Base-by-base conservation (phyloP, 345 rosid genomes). In the Eucalyptus brandiana region DNA sequence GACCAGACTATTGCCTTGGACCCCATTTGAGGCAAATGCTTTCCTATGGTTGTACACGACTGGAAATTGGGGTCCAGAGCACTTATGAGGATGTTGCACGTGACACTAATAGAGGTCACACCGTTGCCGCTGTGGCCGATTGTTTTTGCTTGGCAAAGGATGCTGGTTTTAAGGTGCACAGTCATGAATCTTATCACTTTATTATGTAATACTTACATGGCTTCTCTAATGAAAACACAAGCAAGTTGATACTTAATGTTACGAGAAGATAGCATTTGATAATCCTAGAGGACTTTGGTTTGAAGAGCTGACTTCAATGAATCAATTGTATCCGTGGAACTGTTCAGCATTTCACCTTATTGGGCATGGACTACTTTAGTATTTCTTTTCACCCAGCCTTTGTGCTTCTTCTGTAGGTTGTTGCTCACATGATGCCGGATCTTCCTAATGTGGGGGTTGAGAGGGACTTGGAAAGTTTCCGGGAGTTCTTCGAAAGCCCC, bases 371-470 rank as follows among this genome's bases (percentile, higher is more conserved):
- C 47, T 32, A 81, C 69, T 88, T 23, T 6, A 37, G 21, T 58
- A 51, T 88, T 54, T 53, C 76, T 83, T 88, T 85, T 58, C 67
- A 87, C 49, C 76, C 45, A 23, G 49, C 88, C 67, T 87, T 90
- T 53, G 81, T 90, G 87, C 88, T 89, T 91, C 90, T 58, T 47
- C 80, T 94, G 40, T 91, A 98, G 99, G 98, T 97, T 92, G 99
- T 98, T 93, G 99, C 99, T 87, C 99, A 98, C 91, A 96, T 98
- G 99, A 98, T 97, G 99, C 99, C 99, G 32, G 99, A 98, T 93
- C 99, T 98, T 89, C 99, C 99, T 30, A 98, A 97, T 93, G 99
- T 98, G 92, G 99, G 99, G 53, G 96, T 97, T 89, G 98, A 97
- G 95, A 96, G 99, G 91, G 99, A 97, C 93, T 88, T 97, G 94